Evolutionary conservation across 345 rosid species (phyloP).

Genomic region (Populus simonii): DNA sequence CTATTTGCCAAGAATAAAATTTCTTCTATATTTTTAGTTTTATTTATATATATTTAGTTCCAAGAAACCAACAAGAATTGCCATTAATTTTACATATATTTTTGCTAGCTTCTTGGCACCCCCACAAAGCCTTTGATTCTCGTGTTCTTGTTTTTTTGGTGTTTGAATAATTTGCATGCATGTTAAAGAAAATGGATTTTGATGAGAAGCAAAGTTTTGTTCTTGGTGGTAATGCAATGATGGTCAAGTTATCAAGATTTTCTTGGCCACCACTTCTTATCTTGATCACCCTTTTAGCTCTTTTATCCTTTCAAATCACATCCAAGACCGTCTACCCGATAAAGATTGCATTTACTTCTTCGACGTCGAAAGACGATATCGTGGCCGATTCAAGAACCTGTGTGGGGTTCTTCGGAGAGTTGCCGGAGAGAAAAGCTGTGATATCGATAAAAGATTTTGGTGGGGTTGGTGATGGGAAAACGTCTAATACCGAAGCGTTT

Average conservation of each 20-base stretch:
- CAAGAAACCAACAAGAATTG: background rate
- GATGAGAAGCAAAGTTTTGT: background rate
- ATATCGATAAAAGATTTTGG: constrained; percentile 81
- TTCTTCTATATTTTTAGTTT: background rate
- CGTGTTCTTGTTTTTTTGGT: background rate
- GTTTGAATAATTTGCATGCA: constrained; percentile 10
- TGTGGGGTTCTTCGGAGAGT: constrained; percentile 23
- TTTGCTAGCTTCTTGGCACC: too few species aligned
- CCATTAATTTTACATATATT: too few species aligned
- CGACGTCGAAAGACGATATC: constrained; percentile 2
- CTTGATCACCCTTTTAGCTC: background rate
- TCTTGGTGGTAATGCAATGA: background rate
- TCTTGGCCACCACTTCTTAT: background rate
- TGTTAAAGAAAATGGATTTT: constrained; percentile 41
- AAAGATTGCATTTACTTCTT: background rate
- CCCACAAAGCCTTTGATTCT: too few species aligned
- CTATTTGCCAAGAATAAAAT: background rate
- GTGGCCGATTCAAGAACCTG: constrained; percentile 33
- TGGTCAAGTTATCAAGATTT: background rate
- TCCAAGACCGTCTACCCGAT: constrained; percentile 39
- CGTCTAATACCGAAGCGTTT: constrained; percentile 74
- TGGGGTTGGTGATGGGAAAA: constrained; percentile 80
- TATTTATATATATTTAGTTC: background rate
- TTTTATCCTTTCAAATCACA: constrained; percentile 16
- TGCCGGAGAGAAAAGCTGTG: constrained; percentile 46